Evolutionary conservation across 1,284 basidiomycete species (phyloP).

Genomic region (Erythrobasidium hasegawianum): DNA sequence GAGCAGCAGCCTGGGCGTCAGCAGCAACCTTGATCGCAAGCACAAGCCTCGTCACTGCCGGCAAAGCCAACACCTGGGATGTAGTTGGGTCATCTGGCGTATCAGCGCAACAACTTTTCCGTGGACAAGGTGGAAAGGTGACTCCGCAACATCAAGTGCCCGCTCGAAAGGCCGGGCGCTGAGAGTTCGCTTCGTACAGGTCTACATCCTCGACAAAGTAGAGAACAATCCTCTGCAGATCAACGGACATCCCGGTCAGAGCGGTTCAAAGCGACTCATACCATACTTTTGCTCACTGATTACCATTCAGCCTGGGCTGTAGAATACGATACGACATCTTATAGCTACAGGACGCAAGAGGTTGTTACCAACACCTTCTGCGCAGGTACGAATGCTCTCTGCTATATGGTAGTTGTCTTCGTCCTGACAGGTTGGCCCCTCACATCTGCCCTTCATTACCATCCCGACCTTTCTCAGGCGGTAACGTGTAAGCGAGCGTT

Average conservation of each 20-base stretch:
- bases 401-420: too few relatives aligned
- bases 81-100: slow-evolving; percentile 39
- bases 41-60: neutral
- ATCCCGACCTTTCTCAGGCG: too few relatives aligned
- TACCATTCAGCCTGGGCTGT: slow-evolving; percentile 37
- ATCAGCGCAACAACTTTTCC: slow-evolving; percentile 39
- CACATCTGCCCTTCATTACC: too few relatives aligned
- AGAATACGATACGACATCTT: slow-evolving; percentile 35
- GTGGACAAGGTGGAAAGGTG: slow-evolving; percentile 36
- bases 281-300: too few relatives aligned
- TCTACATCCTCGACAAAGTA: slow-evolving; percentile 51
- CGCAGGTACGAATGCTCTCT: slow-evolving; percentile 9
- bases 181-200: too few relatives aligned
- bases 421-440: too few relatives aligned
- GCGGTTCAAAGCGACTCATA: too few relatives aligned
- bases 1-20: neutral
- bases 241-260: slow-evolving; percentile 37
- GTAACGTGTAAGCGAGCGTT: too few relatives aligned
- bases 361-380: slow-evolving; percentile 40
- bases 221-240: slow-evolving; percentile 47
- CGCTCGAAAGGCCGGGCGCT: too few relatives aligned
- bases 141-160: too few relatives aligned
- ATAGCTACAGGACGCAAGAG: slow-evolving; percentile 43
- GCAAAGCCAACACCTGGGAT: slow-evolving; percentile 40
- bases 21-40: neutral